phyloP scores from a whole-genome alignment of 2,329 filamentous ascomycete genomes.

The Ceratocystis eucalypticola region DNA sequence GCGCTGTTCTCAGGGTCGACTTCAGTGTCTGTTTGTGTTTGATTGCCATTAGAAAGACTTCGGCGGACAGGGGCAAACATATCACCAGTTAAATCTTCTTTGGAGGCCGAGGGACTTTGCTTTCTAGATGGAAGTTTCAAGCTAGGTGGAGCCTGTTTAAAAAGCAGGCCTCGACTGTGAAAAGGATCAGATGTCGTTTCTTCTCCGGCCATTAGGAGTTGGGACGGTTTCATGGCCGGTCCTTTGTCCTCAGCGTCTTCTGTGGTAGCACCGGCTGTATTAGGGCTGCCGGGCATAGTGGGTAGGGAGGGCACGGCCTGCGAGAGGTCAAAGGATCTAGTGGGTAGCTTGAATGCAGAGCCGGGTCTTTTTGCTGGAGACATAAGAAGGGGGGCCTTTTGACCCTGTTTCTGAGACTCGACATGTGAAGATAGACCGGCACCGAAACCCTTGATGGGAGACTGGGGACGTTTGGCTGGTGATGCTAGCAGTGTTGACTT shows the following conservation, averaged over 20 bases:
- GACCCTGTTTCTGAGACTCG: constrained; percentile 24
- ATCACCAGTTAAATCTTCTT: constrained; percentile 17
- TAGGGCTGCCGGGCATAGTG: background rate
- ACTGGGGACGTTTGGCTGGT: constrained; percentile 38
- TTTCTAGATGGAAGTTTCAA: constrained; percentile 15
- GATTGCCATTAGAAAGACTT: background rate
- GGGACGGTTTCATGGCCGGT: constrained; percentile 22
- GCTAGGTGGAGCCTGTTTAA: constrained; percentile 16
- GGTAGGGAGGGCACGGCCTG: constrained; percentile 12
- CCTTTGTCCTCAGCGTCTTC: constrained; percentile 1
- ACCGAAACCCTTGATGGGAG: constrained; percentile 31
- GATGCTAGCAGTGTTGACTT: constrained; percentile 35
- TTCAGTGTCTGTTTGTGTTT: background rate
- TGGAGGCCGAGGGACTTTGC: constrained; percentile 5
- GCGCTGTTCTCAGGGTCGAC: constrained; percentile 17
- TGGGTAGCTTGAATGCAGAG: constrained; percentile 16
- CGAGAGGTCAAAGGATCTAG: constrained; percentile 11
- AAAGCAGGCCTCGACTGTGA: constrained; percentile 9
- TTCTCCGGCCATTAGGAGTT: constrained; percentile 28
- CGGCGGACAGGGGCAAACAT: constrained; percentile 19
- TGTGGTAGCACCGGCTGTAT: background rate
- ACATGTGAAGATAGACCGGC: constrained; percentile 20
- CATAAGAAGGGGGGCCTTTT: constrained; percentile 37
- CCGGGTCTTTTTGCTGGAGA: constrained; percentile 38
- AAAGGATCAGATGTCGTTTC: constrained; percentile 19